phyloP scores from a whole-genome alignment of 306 rosid genomes.

The Luffa acutangula region DNA sequence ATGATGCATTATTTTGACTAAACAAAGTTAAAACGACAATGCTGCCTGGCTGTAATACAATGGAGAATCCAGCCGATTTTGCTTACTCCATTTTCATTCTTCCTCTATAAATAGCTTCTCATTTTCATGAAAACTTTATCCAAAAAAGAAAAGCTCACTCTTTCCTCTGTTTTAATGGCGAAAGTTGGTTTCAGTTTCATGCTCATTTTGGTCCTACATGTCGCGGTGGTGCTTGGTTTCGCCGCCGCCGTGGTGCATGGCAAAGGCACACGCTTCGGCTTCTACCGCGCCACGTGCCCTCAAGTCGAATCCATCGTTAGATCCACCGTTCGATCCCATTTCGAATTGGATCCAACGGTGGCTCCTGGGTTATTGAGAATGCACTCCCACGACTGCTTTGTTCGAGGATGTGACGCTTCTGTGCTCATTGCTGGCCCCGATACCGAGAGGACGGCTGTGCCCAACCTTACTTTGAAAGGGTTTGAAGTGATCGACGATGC shows the following conservation, averaged over 20 bases:
- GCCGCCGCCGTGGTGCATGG: neutral
- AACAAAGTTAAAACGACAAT: neutral
- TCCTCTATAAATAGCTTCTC: neutral
- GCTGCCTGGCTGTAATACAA: neutral
- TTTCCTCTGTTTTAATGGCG: neutral
- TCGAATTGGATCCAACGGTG: neutral
- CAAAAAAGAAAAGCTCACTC: neutral
- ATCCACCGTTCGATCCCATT: neutral
- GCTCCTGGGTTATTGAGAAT: constrained; percentile 9
- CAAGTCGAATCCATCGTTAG: neutral
- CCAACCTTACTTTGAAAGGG: neutral
- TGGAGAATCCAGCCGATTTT: neutral
- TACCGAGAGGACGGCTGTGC: constrained; percentile 1
- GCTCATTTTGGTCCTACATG: neutral
- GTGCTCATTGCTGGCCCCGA: neutral
- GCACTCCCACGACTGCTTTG: constrained; percentile 9
- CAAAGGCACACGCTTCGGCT: neutral
- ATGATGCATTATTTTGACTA: neutral
- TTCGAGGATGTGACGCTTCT: constrained; percentile 10
- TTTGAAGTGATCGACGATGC: constrained; percentile 9
- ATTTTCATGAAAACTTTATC: neutral
- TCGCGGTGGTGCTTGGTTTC: neutral
- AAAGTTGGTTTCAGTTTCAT: neutral
- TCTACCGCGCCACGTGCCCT: neutral
- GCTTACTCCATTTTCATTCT: neutral